Base-by-base conservation (phyloP, 306 rosid genomes). In the Phaseolus lunatus region DNA sequence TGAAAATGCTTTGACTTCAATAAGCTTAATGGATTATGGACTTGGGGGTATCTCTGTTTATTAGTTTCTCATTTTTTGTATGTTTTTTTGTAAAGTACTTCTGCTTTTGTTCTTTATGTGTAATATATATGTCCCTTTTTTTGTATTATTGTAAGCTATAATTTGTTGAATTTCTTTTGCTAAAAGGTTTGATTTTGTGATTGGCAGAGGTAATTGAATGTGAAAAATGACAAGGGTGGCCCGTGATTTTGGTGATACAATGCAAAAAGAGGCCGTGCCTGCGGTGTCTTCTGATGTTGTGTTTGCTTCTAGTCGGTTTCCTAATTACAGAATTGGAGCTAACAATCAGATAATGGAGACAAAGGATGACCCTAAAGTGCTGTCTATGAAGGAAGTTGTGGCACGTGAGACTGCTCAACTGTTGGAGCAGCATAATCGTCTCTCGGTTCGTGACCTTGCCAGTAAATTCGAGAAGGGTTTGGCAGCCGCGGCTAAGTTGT, bases 401-500 rank as follows among this genome's bases (percentile, higher is more conserved):
- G 99, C 97, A 0, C 94, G 92, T 5, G 99, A 95, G 90, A 90
- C 99, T 67, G 91, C 97, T 0, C 94, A 79, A 76, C 81, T 95
- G 64, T 82, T 92, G 87, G 97, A 95, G 27, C 97, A 92, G 85
- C 97, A 95, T 85, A 92, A 95, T 2, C 97, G 99, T 52, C 94
- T 95, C 69, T 92, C 99, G 0, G 99, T 95, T 80, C 99, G 99
- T 2, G 97, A 95, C 73, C 96, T 95, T 33, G 91, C 99, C 52
- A 89, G 84, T 69, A 95, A 95, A 86, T 95, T 95, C 31, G 99
- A 95, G 91, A 92, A 76, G 87, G 99, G 97, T 66, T 89, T 95
- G 86, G 99, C 99, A 10, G 99, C 97, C 12, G 97, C 99, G 19
- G 97, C 97, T 59, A 95, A 90, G 88, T 84, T 95, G 65, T 95